These are phyloP conservation scores for Hypoxylon rubiginosum DNA, from an alignment of 2,329 filamentous ascomycete genomes.

Conservation along the genomic window DNA sequence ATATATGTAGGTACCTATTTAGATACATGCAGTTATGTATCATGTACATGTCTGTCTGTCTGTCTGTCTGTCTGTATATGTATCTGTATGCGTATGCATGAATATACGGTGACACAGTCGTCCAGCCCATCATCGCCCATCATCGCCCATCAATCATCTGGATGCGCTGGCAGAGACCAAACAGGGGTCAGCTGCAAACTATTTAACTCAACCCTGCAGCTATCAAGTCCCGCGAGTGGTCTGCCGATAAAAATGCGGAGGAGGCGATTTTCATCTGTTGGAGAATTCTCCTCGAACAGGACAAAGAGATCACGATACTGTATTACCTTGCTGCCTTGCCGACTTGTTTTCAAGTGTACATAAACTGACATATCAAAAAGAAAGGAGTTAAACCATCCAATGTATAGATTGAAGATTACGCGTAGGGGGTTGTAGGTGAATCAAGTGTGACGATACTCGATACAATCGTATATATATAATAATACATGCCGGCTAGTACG, in stretches of 20 bases:
- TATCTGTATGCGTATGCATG: background rate
- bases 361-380: background rate
- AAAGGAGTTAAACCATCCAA: background rate
- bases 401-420: background rate
- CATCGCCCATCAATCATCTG: conserved; percentile 5
- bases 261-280: conserved; percentile 6
- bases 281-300: background rate
- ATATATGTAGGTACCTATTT: too few relatives aligned
- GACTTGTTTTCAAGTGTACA: background rate
- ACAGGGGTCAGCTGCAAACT: conserved; percentile 41
- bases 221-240: conserved; percentile 35
- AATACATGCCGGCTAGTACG: too few relatives aligned
- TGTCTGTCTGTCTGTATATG: too few relatives aligned
- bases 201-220: conserved; percentile 39
- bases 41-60: too few relatives aligned
- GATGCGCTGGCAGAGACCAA: conserved; percentile 38
- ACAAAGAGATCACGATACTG: background rate
- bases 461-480: too few relatives aligned
- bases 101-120: background rate
- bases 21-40: too few relatives aligned
- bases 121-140: too few relatives aligned
- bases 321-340: background rate
- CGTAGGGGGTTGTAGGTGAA: background rate
- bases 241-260: conserved; percentile 39
- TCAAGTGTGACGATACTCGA: background rate